Evolutionary conservation across 345 rosid genomes (phyloP), one percentile per base, ranked within the genome.

Genomic region (Rhizophora mangle): DNA sequence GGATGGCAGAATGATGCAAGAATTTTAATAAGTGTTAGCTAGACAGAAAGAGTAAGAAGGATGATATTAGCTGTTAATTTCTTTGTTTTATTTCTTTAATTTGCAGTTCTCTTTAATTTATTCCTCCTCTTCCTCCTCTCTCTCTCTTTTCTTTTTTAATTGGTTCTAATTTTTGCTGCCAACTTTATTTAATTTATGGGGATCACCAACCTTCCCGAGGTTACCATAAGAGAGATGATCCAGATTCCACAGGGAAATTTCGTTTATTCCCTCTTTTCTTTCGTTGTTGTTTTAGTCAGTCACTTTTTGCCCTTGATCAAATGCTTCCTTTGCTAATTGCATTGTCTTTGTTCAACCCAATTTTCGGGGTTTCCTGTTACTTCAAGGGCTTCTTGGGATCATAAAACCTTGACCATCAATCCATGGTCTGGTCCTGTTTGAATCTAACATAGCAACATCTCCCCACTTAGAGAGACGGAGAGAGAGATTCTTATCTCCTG

Each of bases 151-250:
- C 8, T 34, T 22, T 46, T 8, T 6, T 18, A 10, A 8, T 6
- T 26, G 34, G 15, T 68, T 61, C 29, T 64, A 66, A 77, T 72
- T 64, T 51, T 68, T 71, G 74, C 65, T 39, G 72, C 61, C 18
- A 54, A 60, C 51, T 21, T 57, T 73, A 75, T 76, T 82, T 71
- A 80, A 75, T 85, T 72, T 72, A 22, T 55, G 59, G 21, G 9
- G 24, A 8, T 55, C 59, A 55, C 59, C 59, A 55, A 55, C 29
- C 27, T 55, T 22, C 15, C 9, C 0, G 29, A 22, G 59, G 1
- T 21, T 73, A 55, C 9, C 59, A 22, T 22, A 55, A 55, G 16
- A 26, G 59, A 9, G 29, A 55, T 22, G 24, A 43, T 43, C 49
- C 49, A 13, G 56, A 24, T n/a, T 55, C 16, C 59, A 8, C 10